phyloP scores from a whole-genome alignment of 2,329 filamentous ascomycete species.

The Dothistroma septosporum region DNA sequence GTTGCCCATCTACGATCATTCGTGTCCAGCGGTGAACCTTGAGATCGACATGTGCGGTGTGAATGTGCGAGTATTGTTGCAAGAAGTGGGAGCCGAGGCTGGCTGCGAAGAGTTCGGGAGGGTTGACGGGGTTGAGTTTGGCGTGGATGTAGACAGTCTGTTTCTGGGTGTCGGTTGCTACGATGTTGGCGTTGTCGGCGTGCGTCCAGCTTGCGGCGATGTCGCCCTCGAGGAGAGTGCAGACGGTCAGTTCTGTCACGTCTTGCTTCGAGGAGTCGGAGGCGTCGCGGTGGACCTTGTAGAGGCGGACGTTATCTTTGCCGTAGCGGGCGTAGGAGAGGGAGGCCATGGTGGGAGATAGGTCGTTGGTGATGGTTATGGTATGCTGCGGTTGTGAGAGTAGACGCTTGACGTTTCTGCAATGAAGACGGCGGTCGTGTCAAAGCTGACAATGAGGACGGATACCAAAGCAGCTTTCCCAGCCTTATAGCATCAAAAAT shows the following conservation, averaged over 20 bases:
- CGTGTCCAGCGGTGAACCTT: constrained; percentile 87
- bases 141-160: constrained; percentile 87
- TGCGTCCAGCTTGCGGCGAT: constrained; percentile 86
- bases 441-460: neutral
- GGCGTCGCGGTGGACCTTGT: constrained; percentile 82
- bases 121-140: constrained; percentile 86
- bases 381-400: neutral
- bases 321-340: constrained; percentile 66
- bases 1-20: constrained; percentile 78
- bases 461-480: neutral
- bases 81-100: constrained; percentile 86
- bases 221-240: constrained; percentile 85
- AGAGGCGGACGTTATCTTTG: constrained; percentile 98
- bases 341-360: constrained; percentile 40
- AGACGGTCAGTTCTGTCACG: constrained; percentile 92
- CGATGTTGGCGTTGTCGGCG: constrained; percentile 91
- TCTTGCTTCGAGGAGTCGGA: constrained; percentile 65
- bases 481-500: neutral
- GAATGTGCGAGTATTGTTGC: constrained; percentile 82
- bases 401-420: neutral
- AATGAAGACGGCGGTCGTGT: neutral
- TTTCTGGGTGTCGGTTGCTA: constrained; percentile 97
- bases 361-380: neutral
- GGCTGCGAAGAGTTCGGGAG: constrained; percentile 86
- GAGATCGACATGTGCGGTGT: constrained; percentile 74